Evolutionary conservation across 805 yeast species (phyloP).

Genomic region (Saccharomycopsis oosterbeekiorum): DNA sequence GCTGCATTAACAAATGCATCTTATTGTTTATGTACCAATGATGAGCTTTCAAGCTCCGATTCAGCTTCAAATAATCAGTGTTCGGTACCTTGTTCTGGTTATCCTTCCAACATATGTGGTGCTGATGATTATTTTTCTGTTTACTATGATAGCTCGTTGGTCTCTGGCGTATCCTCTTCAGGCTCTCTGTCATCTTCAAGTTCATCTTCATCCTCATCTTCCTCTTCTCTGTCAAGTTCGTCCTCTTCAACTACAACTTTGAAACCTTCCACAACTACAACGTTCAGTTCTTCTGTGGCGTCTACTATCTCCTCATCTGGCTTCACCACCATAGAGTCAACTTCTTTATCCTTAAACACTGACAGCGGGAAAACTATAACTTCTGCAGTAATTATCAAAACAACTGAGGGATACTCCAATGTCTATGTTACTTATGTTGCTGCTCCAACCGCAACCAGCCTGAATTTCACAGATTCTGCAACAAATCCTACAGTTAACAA

Average conservation of each 20-base stretch:
- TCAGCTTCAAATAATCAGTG: slow-evolving; percentile 43
- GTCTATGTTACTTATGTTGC: slow-evolving; percentile 14
- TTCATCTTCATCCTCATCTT: neutral
- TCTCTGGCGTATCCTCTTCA: neutral
- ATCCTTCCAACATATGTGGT: slow-evolving; percentile 53
- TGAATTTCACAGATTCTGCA: neutral
- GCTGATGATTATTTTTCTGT: slow-evolving; percentile 41
- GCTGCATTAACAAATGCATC: slow-evolving; percentile 31
- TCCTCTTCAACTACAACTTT: slow-evolving; percentile 1
- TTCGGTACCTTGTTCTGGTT: slow-evolving; percentile 47
- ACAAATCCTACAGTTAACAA: neutral
- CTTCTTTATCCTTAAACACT: slow-evolving; percentile 14
- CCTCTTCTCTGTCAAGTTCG: slow-evolving; percentile 5
- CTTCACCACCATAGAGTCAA: slow-evolving; percentile 11
- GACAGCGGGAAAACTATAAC: slow-evolving; percentile 17
- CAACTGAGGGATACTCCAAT: slow-evolving; percentile 11
- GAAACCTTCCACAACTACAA: neutral
- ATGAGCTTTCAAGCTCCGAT: slow-evolving; percentile 45
- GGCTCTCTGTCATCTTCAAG: neutral
- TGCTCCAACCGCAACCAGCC: neutral
- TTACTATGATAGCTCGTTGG: slow-evolving; percentile 25
- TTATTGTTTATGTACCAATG: slow-evolving; percentile 36
- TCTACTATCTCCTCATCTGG: slow-evolving; percentile 2
- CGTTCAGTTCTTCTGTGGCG: neutral
- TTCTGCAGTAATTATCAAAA: slow-evolving; percentile 15